phyloP scores from a whole-genome alignment of 257 asterid species.

The Capsicum rhomboideum region DNA sequence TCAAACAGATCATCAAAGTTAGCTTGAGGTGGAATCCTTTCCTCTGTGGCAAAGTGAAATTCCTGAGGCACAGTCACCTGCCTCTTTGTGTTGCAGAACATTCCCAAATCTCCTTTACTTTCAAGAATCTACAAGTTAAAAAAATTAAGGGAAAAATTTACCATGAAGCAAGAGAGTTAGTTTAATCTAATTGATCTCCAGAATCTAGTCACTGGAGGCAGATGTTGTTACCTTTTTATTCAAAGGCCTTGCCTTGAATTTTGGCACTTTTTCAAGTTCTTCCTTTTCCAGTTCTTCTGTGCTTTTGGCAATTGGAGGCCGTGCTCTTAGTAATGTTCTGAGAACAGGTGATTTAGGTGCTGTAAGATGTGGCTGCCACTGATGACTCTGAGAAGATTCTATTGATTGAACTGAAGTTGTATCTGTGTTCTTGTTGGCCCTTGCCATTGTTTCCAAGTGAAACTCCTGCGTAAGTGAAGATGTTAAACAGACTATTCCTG shows the following conservation, averaged over 20 bases:
- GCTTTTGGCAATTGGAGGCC: conserved; percentile 66
- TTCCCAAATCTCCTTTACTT: conserved; percentile 86
- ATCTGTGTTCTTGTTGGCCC: conserved; percentile 70
- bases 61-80: conserved; percentile 80
- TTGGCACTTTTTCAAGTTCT: conserved; percentile 62
- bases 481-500: neutral
- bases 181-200: neutral
- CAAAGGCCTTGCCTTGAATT: conserved; percentile 88
- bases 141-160: neutral
- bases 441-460: conserved; percentile 78
- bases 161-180: neutral
- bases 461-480: conserved; percentile 55
- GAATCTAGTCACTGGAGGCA: neutral
- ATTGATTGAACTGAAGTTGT: conserved; percentile 55
- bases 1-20: conserved; percentile 68
- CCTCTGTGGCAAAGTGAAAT: conserved; percentile 77
- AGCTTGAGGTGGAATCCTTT: conserved; percentile 69
- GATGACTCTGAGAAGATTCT: conserved; percentile 64
- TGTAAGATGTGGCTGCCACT: conserved; percentile 63
- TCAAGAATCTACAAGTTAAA: conserved; percentile 58
- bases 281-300: conserved; percentile 66
- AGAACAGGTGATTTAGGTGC: conserved; percentile 84
- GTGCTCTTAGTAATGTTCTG: conserved; percentile 74
- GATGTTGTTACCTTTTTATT: conserved; percentile 60
- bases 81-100: conserved; percentile 64